These are phyloP conservation scores for Acrocalymma vagum DNA, from an alignment of 2,329 filamentous ascomycete species.

Conservation along the genomic window DNA sequence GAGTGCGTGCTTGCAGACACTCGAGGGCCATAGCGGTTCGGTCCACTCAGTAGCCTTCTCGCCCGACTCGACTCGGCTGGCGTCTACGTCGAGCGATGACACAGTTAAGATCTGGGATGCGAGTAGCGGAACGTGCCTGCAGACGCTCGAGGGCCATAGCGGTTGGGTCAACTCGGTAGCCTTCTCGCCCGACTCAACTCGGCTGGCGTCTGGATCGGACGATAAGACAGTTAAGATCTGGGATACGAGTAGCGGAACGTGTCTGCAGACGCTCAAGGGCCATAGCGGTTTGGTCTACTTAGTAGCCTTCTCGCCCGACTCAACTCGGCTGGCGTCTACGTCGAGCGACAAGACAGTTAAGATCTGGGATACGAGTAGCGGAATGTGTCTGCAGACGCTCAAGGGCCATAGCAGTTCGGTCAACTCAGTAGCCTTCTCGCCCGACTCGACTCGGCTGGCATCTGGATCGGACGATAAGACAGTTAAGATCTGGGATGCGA, in stretches of 20 bases:
- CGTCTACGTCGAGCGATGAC: conserved; percentile 16
- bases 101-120: conserved; percentile 29
- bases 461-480: conserved; percentile 22
- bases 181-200: conserved; percentile 25
- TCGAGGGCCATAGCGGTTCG: conserved; percentile 16
- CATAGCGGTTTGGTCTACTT: conserved; percentile 3
- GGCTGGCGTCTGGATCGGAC: conserved; percentile 25
- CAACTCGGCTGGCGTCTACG: conserved; percentile 10
- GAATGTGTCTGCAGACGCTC: conserved; percentile 22
- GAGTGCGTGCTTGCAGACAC: conserved; percentile 23
- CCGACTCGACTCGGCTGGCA: conserved; percentile 19
- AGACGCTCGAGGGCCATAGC: conserved; percentile 24
- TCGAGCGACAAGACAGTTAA: conserved; percentile 22
- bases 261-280: conserved; percentile 28
- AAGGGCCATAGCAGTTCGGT: conserved; percentile 18
- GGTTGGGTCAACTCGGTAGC: conserved; percentile 19
- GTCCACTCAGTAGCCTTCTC: conserved; percentile 16
- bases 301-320: conserved; percentile 18
- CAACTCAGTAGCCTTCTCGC: conserved; percentile 24
- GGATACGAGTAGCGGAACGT: conserved; percentile 20
- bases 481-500: conserved; percentile 27
- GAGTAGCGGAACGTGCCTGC: conserved; percentile 11
- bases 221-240: conserved; percentile 17
- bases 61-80: conserved; percentile 10
- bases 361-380: conserved; percentile 26